Evolutionary conservation across 2,329 filamentous ascomycete genomes (phyloP), one percentile per base, ranked within the genome.

Genomic region (Colletotrichum sp.): DNA sequence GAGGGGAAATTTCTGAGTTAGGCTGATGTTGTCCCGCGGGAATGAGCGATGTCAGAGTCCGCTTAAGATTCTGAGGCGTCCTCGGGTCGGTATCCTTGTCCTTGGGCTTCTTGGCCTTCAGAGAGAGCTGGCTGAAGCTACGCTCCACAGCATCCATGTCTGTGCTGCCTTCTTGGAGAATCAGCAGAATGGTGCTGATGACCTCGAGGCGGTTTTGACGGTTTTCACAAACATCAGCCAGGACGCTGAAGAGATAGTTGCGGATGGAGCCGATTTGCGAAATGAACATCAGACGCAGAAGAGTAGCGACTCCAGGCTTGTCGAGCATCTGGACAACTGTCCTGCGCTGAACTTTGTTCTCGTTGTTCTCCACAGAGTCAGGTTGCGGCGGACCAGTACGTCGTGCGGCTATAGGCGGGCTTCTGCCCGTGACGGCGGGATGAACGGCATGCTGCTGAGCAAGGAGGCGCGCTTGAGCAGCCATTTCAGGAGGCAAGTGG

Each of bases 271-370:
- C 95, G 78, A 96, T 95, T 79, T 98, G 95, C 64, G 95, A 94
- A 80, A 99, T 96, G 83, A 99, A 99, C 96, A 99, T 98, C 12
- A 99, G 90, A n/a, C 98, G 95, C 59, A 99, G 90, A 39, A 99
- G 88, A n/a, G 97, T 99, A 30, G 98, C 97, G 78, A 99, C 93
- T 30, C 98, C 97, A 63, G 96, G 91, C 85, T 98, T 98, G 84
- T 99, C 97, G 34, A 99, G 91, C 94, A 99, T 98, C 83, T 99
- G 97, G 28, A 98, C 94, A 74, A 98, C 94, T 26, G 95, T 93
- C 77, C 94, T 94, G 73, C 95, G 93, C 80, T 94, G 93, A 48
- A 89, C 86, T 86, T 96, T 96, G 82, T 89, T 90, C 78, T 92
- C 85, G 78, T 79, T 82, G 74, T 84, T 84, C 60, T 87, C 87